phyloP scores from a whole-genome alignment of 2,329 filamentous ascomycete genomes.

The Xylariaceae sp. region DNA sequence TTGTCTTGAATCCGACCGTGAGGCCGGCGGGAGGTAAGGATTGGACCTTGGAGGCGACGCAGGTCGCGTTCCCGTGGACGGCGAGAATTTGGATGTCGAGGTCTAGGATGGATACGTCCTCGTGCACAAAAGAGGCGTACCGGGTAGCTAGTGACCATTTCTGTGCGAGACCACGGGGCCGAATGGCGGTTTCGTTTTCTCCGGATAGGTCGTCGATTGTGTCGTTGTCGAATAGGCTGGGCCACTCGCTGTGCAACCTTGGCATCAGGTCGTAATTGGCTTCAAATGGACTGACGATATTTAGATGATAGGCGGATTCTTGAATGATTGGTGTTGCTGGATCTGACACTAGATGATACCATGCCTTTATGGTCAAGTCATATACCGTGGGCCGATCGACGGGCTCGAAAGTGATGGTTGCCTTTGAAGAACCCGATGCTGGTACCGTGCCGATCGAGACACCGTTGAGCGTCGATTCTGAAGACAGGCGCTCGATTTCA shows the following conservation, averaged over 20 bases:
- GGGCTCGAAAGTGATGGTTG: conserved; percentile 47
- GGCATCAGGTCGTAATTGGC: conserved; percentile 86
- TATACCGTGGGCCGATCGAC: conserved; percentile 50
- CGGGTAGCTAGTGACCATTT: conserved; percentile 74
- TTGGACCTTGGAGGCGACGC: conserved; percentile 40
- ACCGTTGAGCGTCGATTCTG: conserved; percentile 29
- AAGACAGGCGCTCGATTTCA: conserved; percentile 28
- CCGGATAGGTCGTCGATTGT: conserved; percentile 34
- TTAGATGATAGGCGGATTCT: conserved; percentile 62
- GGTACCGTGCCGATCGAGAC: conserved; percentile 44
- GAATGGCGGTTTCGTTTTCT: conserved; percentile 23
- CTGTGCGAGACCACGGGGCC: conserved; percentile 64
- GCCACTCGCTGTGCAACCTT: conserved; percentile 77
- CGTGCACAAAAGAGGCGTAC: conserved; percentile 72
- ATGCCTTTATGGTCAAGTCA: conserved; percentile 66
- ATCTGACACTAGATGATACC: conserved; percentile 78
- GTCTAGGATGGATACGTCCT: conserved; percentile 61
- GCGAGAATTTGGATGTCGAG: conserved; percentile 59
- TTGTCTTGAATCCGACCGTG: conserved; percentile 59
- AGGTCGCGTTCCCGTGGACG: conserved; percentile 59
- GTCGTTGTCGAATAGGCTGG: conserved; percentile 72
- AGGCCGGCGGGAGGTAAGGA: conserved; percentile 37
- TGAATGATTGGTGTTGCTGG: conserved; percentile 77
- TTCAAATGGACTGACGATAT: conserved; percentile 80
- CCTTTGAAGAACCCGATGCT: conserved; percentile 37